Conservation (phyloP, 1,284 basidiomycete species). For the Somion occarium region DNA sequence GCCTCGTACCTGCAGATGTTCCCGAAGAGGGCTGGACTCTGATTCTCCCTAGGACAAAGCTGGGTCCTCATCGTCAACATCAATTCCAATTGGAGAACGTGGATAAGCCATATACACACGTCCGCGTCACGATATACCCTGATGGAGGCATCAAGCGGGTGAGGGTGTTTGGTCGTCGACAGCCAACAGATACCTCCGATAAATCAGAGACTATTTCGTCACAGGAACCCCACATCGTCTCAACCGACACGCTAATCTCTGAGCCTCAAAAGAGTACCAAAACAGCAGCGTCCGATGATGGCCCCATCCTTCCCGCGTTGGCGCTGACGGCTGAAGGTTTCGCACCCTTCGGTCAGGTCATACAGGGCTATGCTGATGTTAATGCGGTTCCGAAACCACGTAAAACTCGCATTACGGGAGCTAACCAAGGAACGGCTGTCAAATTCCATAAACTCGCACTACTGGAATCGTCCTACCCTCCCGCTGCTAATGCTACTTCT, state of each 20-base stretch:
- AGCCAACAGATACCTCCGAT: neutral
- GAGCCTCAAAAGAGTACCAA: constrained; percentile 4
- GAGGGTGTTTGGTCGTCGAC: constrained; percentile 68
- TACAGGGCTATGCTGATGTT: constrained; percentile 76
- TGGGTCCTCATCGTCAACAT: constrained; percentile 90
- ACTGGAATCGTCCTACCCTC: constrained; percentile 60
- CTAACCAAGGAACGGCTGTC: constrained; percentile 83
- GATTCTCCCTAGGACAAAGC: constrained; percentile 73
- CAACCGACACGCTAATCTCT: neutral
- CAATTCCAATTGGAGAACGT: constrained; percentile 78
- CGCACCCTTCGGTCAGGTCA: constrained; percentile 77
- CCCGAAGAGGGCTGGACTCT: constrained; percentile 61
- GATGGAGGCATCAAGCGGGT: constrained; percentile 96
- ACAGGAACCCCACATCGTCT: neutral
- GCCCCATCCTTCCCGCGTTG: constrained; percentile 69
- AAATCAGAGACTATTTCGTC: neutral
- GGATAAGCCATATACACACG: constrained; percentile 69
- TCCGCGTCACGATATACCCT: constrained; percentile 87
- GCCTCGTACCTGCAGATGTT: constrained; percentile 37
- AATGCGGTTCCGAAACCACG: constrained; percentile 52
- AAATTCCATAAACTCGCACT: constrained; percentile 88
- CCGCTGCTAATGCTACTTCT: constrained; percentile 46
- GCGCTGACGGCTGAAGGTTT: constrained; percentile 83
- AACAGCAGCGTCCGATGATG: constrained; percentile 20
- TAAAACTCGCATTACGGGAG: constrained; percentile 66